Evolutionary conservation across 1,139 yeast species (phyloP), one percentile per base, ranked within the genome.

Genomic region (Arxiozyma heterogenica): DNA sequence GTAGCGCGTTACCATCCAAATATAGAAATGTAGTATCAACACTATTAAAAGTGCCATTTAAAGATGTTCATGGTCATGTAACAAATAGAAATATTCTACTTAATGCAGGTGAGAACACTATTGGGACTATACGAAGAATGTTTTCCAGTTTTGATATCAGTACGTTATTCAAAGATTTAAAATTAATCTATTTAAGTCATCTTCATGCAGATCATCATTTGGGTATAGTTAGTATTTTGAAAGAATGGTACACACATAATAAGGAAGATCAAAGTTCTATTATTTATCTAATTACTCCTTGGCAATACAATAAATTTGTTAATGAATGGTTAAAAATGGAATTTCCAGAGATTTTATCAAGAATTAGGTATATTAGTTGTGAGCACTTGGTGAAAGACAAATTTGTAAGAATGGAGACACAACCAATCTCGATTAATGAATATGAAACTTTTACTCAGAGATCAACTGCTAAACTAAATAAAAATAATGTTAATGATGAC

Each of bases 181-280:
- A 77, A 27, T 59, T 88, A 57, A 73, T 93, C 23, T 87, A 81
- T 63, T 74, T 94, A 54, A 86, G 96, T 61, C 99, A 94, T 73
- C 74, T 93, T 61, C 99, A 94, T 71, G 98, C 98, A 0, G 99
- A 94, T 66, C 99, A 94, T 67, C 98, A 93, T 68, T 72, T 93
- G 49, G 99, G 99, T 0, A 76, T 87, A 4, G 71, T 86, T 8
- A 78, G 91, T 3, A 70, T 93, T 12, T 75, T 93, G 39, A 76
- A 76, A 45, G 81, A 81, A 60, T 89, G 97, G 96, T 75, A 79
- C 55, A 69, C 73, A 27, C 61, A 64, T 57, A 70, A 71, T 48
- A 55, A 59, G 22, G 60, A 64, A 12, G 64, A 66, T 27, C 56
- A 54, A n/a, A 60, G 67, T n/a, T 64, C 70, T n/a, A 71, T 57